These are phyloP conservation scores for Tuber aestivum DNA, from an alignment of 495 filamentous ascomycete species.

Conservation along the genomic window DNA sequence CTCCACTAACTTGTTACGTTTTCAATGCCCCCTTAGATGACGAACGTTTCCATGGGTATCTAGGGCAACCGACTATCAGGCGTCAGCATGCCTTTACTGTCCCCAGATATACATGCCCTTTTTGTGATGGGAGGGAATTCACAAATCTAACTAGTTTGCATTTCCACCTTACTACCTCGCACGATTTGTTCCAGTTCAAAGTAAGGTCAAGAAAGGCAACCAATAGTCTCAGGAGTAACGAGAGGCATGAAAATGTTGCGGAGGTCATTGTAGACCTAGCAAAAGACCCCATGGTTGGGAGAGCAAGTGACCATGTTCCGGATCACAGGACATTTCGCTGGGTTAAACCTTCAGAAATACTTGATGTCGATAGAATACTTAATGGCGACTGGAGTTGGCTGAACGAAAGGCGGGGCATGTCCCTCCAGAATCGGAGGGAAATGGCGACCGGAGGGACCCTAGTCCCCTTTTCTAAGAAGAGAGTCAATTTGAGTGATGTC, in stretches of 20 bases:
- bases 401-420: slow-evolving; percentile 33
- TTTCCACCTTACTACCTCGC: slow-evolving; percentile 36
- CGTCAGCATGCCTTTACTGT: slow-evolving; percentile 33
- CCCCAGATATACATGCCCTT: slow-evolving; percentile 32
- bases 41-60: slow-evolving; percentile 25
- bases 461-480: slow-evolving; percentile 15
- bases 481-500: slow-evolving; percentile 32
- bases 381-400: slow-evolving; percentile 40
- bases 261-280: slow-evolving; percentile 39
- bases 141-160: slow-evolving; percentile 26
- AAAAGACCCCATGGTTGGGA: slow-evolving; percentile 28
- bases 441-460: background rate
- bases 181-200: slow-evolving; percentile 37
- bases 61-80: slow-evolving; percentile 27
- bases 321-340: slow-evolving; percentile 39
- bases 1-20: slow-evolving; percentile 22
- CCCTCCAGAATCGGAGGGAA: slow-evolving; percentile 22
- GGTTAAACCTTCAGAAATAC: slow-evolving; percentile 34
- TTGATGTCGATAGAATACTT: slow-evolving; percentile 29
- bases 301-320: slow-evolving; percentile 40
- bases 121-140: slow-evolving; percentile 40
- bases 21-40: slow-evolving; percentile 34
- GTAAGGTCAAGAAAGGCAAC: slow-evolving; percentile 26
- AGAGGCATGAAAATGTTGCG: slow-evolving; percentile 21
- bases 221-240: slow-evolving; percentile 16